These are phyloP conservation scores for Pholiota microspora DNA, from an alignment of 768 basidiomycete species.

Conservation along the genomic window DNA sequence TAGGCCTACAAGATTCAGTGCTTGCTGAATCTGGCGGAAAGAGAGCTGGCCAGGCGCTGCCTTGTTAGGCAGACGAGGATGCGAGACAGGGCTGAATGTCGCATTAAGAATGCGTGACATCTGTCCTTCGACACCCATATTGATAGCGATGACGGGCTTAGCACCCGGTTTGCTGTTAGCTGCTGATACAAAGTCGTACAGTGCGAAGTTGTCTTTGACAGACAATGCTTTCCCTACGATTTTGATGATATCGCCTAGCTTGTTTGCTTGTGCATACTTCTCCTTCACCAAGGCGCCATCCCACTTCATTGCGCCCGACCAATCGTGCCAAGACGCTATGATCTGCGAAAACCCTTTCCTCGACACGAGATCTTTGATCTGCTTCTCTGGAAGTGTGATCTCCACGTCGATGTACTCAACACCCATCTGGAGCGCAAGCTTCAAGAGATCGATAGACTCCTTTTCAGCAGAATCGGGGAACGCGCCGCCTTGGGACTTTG, in stretches of 20 bases:
- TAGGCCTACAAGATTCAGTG: conserved; percentile 77
- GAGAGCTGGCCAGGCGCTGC: conserved; percentile 95
- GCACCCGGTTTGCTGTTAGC: conserved; percentile 38
- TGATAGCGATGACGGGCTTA: conserved; percentile 92
- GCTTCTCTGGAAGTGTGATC: conserved; percentile 64
- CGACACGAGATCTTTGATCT: conserved; percentile 54
- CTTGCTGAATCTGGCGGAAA: conserved; percentile 81
- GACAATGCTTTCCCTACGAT: conserved; percentile 82
- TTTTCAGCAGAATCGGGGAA: conserved; percentile 79
- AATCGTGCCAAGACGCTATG: conserved; percentile 95
- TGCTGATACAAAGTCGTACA: conserved; percentile 68
- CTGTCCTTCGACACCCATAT: conserved; percentile 89
- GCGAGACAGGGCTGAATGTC: conserved; percentile 88
- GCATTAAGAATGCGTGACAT: conserved; percentile 85
- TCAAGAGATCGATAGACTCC: conserved; percentile 72
- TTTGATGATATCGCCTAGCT: conserved; percentile 87
- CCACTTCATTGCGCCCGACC: conserved; percentile 86
- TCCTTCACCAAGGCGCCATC: conserved; percentile 59
- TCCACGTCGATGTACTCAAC: conserved; percentile 96
- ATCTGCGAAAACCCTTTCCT: conserved; percentile 75
- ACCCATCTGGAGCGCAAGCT: conserved; percentile 76
- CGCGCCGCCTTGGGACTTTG: conserved; percentile 84
- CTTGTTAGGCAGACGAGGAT: conserved; percentile 78
- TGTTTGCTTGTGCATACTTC: conserved; percentile 64
- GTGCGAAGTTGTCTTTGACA: conserved; percentile 74